phyloP scores from a whole-genome alignment of 2,329 filamentous ascomycete genomes.

The Penicillium verrucosum region DNA sequence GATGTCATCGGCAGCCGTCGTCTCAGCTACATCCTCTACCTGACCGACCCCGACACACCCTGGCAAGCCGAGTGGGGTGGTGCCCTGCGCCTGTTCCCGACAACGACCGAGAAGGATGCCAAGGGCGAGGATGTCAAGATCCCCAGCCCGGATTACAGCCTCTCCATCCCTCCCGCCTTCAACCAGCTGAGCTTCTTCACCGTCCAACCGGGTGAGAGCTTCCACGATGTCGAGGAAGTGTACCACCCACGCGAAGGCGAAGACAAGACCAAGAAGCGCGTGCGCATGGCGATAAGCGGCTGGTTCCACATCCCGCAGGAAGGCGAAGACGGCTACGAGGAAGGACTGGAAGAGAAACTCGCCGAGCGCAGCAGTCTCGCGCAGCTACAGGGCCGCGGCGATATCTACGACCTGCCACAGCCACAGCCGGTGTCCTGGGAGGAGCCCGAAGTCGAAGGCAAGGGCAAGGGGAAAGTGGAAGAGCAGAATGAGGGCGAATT shows the following conservation, averaged over 20 bases:
- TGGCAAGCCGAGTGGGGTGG: constrained; percentile 95
- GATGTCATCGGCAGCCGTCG: constrained; percentile 97
- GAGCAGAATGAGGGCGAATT: constrained; percentile 59
- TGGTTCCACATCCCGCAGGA: constrained; percentile 98
- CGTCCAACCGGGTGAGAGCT: constrained; percentile 96
- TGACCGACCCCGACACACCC: constrained; percentile 84
- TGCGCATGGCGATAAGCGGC: constrained; percentile 96
- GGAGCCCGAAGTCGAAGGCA: constrained; percentile 38
- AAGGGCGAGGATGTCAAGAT: constrained; percentile 74
- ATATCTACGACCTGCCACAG: constrained; percentile 80
- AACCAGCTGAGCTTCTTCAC: constrained; percentile 98
- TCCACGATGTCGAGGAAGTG: constrained; percentile 98
- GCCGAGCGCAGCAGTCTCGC: constrained; percentile 87
- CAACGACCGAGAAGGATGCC: constrained; percentile 60
- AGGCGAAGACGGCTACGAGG: constrained; percentile 86
- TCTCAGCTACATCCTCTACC: constrained; percentile 94
- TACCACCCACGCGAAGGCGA: constrained; percentile 65
- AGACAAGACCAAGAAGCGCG: constrained; percentile 58
- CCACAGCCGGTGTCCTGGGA: constrained; percentile 50
- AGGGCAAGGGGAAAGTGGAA: constrained; percentile 37
- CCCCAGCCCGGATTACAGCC: constrained; percentile 71
- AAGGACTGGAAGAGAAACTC: constrained; percentile 82
- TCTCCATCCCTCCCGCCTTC: constrained; percentile 89
- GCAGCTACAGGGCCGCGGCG: constrained; percentile 87
- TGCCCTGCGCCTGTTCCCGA: constrained; percentile 82